Evolutionary conservation across 192 early-diverging fungal species (phyloP), one percentile per base, ranked within the genome.

Genomic region (Coemansia sp.): DNA sequence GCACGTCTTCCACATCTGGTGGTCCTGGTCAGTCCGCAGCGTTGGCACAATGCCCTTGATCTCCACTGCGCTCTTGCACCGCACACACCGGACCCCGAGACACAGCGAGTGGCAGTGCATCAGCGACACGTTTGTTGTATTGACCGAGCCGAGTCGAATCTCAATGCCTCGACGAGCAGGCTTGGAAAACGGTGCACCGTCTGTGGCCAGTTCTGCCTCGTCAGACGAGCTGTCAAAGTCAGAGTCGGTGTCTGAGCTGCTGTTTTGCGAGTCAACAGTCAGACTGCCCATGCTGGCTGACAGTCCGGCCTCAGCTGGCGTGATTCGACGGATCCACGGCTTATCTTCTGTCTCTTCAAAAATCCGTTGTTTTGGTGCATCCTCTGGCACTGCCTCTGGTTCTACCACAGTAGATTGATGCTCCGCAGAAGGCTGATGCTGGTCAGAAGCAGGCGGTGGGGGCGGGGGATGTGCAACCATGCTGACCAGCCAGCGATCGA

Each of bases 21-120:
- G 63, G 54, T 81, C 79, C 57, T 57, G 66, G 10, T 67, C 79
- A 27, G 21, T 55, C 11, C 54, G 58, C 25, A 54, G 47, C 3
- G 67, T 72, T 22, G 71, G 67, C 5, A 69, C 12, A 0, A 91
- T 66, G n/a, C 86, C 76, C 29, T 75, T 79, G n/a, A 89, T 58
- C 45, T 90, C 91, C 1, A 87, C 67, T 0, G 82, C 69, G 45
- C 72, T 60, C 65, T 91, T 93, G 85, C 94, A 96, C 1, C 92
- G 82, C n/a, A 58, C 72, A 64, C 94, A 96, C 11, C 86, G 84
- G 5, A 92, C 86, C 0, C 84, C 51, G 6, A 94, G 38, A 50
- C 79, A 86, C 7, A 94, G 84, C 4, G 79, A 77, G 2, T 75
- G 71, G 71, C 89, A 89, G 61, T 87, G 76, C 5, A 92, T 63